These are phyloP conservation scores for Barnettozyma californica DNA, from an alignment of 805 yeast species.

Conservation along the genomic window DNA sequence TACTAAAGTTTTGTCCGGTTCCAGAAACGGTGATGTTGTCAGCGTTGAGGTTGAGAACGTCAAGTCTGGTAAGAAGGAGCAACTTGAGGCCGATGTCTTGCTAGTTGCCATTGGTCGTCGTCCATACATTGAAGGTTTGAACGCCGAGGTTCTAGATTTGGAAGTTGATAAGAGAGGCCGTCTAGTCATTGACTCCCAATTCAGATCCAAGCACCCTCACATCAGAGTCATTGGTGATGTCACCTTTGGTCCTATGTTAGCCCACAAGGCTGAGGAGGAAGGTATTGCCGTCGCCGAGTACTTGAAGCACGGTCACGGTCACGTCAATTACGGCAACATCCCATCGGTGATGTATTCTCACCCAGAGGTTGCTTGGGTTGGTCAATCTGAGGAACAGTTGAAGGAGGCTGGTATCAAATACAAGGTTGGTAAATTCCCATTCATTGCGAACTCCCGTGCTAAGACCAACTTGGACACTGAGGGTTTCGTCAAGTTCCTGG, in stretches of 20 bases:
- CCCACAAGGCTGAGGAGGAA: slow-evolving; percentile 99
- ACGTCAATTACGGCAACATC: slow-evolving; percentile 95
- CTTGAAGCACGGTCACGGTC: slow-evolving; percentile 91
- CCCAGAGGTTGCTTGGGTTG: slow-evolving; percentile 99
- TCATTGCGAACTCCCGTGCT: slow-evolving; percentile 98
- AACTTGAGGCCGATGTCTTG: slow-evolving; percentile 84
- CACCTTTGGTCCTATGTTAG: slow-evolving; percentile 98
- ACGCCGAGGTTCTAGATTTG: slow-evolving; percentile 82
- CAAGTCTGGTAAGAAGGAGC: slow-evolving; percentile 76
- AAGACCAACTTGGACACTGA: slow-evolving; percentile 96
- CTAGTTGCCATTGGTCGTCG: slow-evolving; percentile 98
- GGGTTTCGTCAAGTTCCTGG: slow-evolving; percentile 92
- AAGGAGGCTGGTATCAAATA: slow-evolving; percentile 88
- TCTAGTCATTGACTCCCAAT: slow-evolving; percentile 89
- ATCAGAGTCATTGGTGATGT: slow-evolving; percentile 98
- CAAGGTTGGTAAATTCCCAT: slow-evolving; percentile 97
- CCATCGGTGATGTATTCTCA: slow-evolving; percentile 99
- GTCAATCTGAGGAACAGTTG: slow-evolving; percentile 90
- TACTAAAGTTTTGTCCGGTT: slow-evolving; percentile 86
- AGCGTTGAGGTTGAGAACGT: slow-evolving; percentile 83
- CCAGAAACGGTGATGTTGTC: slow-evolving; percentile 83
- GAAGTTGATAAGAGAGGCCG: slow-evolving; percentile 92
- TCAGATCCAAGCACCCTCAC: slow-evolving; percentile 86
- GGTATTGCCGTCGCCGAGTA: slow-evolving; percentile 98
- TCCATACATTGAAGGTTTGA: slow-evolving; percentile 88